phyloP scores from a whole-genome alignment of 2,329 filamentous ascomycete species.

The Aspergillus fijiensis region DNA sequence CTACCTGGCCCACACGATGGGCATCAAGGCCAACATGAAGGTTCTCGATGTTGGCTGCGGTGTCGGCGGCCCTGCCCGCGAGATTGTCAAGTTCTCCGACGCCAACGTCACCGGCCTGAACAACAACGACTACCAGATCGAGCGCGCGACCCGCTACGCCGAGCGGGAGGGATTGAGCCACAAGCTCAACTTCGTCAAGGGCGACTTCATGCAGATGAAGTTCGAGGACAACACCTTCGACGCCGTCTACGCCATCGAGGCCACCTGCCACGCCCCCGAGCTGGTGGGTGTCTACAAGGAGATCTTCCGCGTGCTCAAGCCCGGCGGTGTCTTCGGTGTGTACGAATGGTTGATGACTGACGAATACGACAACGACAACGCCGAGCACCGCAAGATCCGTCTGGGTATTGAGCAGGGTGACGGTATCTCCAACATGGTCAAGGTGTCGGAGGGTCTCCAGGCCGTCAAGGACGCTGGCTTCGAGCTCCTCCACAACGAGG shows the following conservation, averaged over 20 bases:
- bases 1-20: conserved; percentile 88
- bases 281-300: conserved; percentile 91
- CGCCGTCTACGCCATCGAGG: conserved; percentile 95
- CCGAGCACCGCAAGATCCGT: conserved; percentile 83
- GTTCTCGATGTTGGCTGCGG: conserved; percentile 96
- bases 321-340: conserved; percentile 90
- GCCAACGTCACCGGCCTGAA: conserved; percentile 88
- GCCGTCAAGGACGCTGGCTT: conserved; percentile 90
- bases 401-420: conserved; percentile 94
- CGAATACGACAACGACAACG: conserved; percentile 83
- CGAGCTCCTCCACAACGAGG: conserved; percentile 77
- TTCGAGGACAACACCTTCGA: conserved; percentile 93
- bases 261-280: conserved; percentile 88
- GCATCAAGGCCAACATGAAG: conserved; percentile 79
- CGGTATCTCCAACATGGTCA: conserved; percentile 97
- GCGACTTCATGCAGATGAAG: conserved; percentile 98
- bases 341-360: conserved; percentile 99
- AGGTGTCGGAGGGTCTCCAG: conserved; percentile 72
- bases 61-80: conserved; percentile 89
- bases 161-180: conserved; percentile 74
- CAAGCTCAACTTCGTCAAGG: conserved; percentile 86
- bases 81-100: conserved; percentile 94
- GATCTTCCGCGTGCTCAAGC: conserved; percentile 93
- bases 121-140: conserved; percentile 99
- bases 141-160: conserved; percentile 85